Conservation (phyloP, 2,329 filamentous ascomycete genomes). For the Clarireedia sp. region DNA sequence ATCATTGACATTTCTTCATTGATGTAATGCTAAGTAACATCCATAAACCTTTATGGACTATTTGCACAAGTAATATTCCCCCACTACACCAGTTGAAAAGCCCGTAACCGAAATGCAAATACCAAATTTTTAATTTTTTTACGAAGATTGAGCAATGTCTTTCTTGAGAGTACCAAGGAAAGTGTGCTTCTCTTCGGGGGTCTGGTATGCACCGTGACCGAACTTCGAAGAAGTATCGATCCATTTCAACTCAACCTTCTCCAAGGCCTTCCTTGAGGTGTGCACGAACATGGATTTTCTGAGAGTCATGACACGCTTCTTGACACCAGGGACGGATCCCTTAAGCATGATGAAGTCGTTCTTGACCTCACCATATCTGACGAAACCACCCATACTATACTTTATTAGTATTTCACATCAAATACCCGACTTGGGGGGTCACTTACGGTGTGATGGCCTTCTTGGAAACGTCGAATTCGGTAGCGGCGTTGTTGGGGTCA, state of each 20-base stretch:
- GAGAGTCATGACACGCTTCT: slow-evolving; percentile 99
- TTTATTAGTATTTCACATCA: slow-evolving; percentile 28
- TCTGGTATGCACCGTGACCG: slow-evolving; percentile 99
- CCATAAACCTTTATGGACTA: slow-evolving; percentile 20
- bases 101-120: slow-evolving; percentile 28
- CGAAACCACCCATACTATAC: slow-evolving; percentile 89
- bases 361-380: slow-evolving; percentile 98
- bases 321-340: slow-evolving; percentile 93
- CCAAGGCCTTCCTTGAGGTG: slow-evolving; percentile 88
- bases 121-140: slow-evolving; percentile 29
- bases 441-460: slow-evolving; percentile 99
- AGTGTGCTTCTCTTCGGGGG: slow-evolving; percentile 92
- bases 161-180: slow-evolving; percentile 98
- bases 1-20: slow-evolving; percentile 23
- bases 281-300: slow-evolving; percentile 98
- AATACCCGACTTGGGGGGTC: background rate
- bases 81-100: slow-evolving; percentile 25
- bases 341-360: slow-evolving; percentile 99
- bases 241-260: slow-evolving; percentile 99
- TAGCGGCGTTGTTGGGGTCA: slow-evolving; percentile 87
- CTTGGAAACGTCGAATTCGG: slow-evolving; percentile 95
- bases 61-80: slow-evolving; percentile 23
- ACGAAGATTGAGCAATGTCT: slow-evolving; percentile 59
- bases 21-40: slow-evolving; percentile 21
- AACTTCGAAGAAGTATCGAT: slow-evolving; percentile 99